These are phyloP conservation scores for Mychonastes homosphaera DNA, from an alignment of 139 green algal genomes.

Conservation along the genomic window DNA sequence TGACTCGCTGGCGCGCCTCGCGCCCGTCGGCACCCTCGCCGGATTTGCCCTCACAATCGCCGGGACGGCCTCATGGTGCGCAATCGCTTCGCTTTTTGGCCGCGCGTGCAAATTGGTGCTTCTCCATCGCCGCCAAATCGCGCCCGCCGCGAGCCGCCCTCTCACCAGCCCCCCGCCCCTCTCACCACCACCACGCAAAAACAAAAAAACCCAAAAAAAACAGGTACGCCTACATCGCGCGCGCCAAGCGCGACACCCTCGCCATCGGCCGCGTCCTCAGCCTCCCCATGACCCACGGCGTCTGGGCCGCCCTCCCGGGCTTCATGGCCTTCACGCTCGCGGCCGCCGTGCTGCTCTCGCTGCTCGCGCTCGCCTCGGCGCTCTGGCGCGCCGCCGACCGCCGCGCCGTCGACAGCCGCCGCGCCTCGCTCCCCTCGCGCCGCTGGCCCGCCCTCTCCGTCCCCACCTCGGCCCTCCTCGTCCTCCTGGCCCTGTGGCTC, in stretches of 20 bases:
- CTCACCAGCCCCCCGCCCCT: too few relatives aligned
- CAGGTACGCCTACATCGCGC: slow-evolving; percentile 9
- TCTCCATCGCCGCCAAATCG: too few relatives aligned
- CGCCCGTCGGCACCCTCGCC: too few relatives aligned
- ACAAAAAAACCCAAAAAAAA: too few relatives aligned
- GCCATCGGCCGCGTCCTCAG: slow-evolving; percentile 9
- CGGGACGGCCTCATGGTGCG: too few relatives aligned
- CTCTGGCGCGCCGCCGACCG: slow-evolving; percentile 1
- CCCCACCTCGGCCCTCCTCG: neutral
- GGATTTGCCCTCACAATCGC: too few relatives aligned
- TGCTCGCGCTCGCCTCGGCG: neutral
- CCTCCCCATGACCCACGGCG: neutral
- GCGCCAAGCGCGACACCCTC: slow-evolving; percentile 9
- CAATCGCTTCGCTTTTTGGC: too few relatives aligned
- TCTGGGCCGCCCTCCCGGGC: neutral
- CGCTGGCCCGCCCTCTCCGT: neutral
- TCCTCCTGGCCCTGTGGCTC: slow-evolving; percentile 9
- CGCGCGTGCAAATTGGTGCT: too few relatives aligned
- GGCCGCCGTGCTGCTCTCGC: neutral
- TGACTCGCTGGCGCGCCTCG: too few relatives aligned
- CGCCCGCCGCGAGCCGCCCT: too few relatives aligned
- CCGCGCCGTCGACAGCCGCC: neutral
- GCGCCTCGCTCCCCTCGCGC: neutral
- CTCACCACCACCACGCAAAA: too few relatives aligned
- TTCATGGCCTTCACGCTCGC: slow-evolving; percentile 4